Base-by-base conservation (phyloP, 164 flowering plant species). In the Berberis vulgaris region DNA sequence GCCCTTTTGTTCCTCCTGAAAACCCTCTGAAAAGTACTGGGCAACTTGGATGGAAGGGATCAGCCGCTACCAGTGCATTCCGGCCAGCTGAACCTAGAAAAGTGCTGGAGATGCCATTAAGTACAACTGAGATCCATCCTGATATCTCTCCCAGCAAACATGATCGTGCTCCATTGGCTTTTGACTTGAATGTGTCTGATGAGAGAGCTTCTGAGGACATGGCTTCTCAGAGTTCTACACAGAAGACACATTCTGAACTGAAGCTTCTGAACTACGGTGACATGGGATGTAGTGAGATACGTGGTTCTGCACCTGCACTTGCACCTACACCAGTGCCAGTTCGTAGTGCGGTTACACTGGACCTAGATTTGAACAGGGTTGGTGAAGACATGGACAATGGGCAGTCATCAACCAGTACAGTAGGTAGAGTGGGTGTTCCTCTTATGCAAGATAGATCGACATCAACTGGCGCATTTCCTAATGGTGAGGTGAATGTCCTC, bases 41-140 rank as follows among this genome's bases (percentile, higher is more conserved):
- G 50, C 91, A 82, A 70, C 78, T 82, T 72, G 88, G 96, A 43
- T 94, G 99, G 99, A 94, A 87, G 68, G 99, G 99, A 40, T 91
- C 97, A 43, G 99, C 99, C 43, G 96, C 97, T 7, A 94, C 97
- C 2, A 94, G 99, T 79, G 99, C 99, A 5, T 94, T 94, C 71
- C 84, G 99, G 8, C 93, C 86, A 1, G 99, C 99, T 65, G 99
- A 94, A 74, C 98, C 98, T 1, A 74, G 96, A 67, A 94, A 78
- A 63, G 58, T 61, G 54, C 49, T 68, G 42, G 91, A 90, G 65
- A 67, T 70, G 68, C 78, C 78, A 11, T 41, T 73, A 2, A 57
- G 65, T 62, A 26, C 78, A 4, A 44, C 59, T 46, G 67, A 59
- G 54, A 38, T 55, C 11, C 59, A 75, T 40, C 43, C 73, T 73